Base-by-base conservation (phyloP, 2,329 filamentous ascomycete species). In the Simplicillium aogashimaense region DNA sequence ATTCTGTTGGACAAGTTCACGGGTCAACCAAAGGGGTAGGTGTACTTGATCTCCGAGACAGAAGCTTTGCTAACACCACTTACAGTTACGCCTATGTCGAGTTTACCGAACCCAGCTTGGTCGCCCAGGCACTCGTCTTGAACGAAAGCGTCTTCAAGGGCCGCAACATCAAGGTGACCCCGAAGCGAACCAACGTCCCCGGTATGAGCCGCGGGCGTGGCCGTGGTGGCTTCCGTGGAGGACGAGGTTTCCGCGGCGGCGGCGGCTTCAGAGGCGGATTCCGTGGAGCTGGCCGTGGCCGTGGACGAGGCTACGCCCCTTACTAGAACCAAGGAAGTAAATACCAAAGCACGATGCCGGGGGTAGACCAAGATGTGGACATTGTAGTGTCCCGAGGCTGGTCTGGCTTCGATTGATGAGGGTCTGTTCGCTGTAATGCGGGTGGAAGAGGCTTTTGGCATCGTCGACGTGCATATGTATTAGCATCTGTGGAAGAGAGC, bases 1-100 rank as follows among this genome's bases (percentile, higher is more conserved):
- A 98, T 98, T 50, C 70, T 98, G 51, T 69, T 98, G 52, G 92
- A 98, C 69, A 98, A 98, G 70, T 97, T 95, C 58, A 95, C 89
- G 10, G 92, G 92, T 48, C 89, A 97, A 70, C 92, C 92, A n/a
- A 98, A 98, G 72, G 92, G 92, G 89, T 25, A 9, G 9, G 20
- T 95, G 70, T 64, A 82, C 55, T 29, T 36, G 17, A 7, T 7
- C 39, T 29, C 9, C 9, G 17, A 12, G 25, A 10, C 29, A n/a
- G 18, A 14, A n/a, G 31, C 17, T 39, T 32, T 28, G 40, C 50
- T 54, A 44, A 52, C 41, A 14, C 15, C 36, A 14, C 13, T 36
- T 50, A 41, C 64, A 95, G 89, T 49, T 98, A 98, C 67, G 92
- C 92, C 57, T 98, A 98, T 66, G 92, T 98, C 54, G 92, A 98